phyloP scores from a whole-genome alignment of 1,139 yeast species.

The Komagataea norvegica region DNA sequence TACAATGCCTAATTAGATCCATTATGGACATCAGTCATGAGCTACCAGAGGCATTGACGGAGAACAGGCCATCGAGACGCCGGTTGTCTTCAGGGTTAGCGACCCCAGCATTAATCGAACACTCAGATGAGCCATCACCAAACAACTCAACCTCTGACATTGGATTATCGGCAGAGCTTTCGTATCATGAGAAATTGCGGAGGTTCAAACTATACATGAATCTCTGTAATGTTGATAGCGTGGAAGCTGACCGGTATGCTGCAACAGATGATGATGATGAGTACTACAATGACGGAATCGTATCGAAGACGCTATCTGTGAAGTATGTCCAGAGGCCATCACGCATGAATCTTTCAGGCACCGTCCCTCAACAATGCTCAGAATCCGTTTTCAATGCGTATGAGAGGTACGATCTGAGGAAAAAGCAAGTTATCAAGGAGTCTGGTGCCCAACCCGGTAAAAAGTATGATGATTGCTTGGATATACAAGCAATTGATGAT shows the following conservation, averaged over 20 bases:
- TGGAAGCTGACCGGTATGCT: slow-evolving; percentile 3
- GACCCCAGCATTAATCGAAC: slow-evolving; percentile 6
- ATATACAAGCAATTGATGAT: slow-evolving; percentile 1
- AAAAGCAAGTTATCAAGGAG: not conserved
- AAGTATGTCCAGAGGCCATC: slow-evolving; percentile 12
- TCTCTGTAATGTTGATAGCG: slow-evolving; percentile 10
- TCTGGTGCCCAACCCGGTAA: not conserved
- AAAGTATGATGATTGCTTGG: slow-evolving; percentile 17
- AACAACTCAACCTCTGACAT: slow-evolving; percentile 1
- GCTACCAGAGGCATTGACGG: no score
- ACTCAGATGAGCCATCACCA: not conserved
- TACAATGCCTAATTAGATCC: no score
- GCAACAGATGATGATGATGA: slow-evolving; percentile 12
- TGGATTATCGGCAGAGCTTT: slow-evolving; percentile 2
- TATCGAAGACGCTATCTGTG: slow-evolving; percentile 9
- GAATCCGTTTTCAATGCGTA: slow-evolving; percentile 12
- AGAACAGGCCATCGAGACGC: no score
- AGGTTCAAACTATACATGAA: slow-evolving; percentile 15
- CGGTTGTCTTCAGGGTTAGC: slow-evolving; percentile 1
- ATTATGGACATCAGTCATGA: no score
- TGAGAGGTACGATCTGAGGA: slow-evolving; percentile 18
- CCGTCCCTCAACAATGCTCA: slow-evolving; percentile 8
- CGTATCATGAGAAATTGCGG: slow-evolving; percentile 13
- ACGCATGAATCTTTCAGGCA: slow-evolving; percentile 1
- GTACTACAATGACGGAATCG: slow-evolving; percentile 7